Conservation (phyloP, 768 basidiomycete genomes). For the Leccinum sublutescens region DNA sequence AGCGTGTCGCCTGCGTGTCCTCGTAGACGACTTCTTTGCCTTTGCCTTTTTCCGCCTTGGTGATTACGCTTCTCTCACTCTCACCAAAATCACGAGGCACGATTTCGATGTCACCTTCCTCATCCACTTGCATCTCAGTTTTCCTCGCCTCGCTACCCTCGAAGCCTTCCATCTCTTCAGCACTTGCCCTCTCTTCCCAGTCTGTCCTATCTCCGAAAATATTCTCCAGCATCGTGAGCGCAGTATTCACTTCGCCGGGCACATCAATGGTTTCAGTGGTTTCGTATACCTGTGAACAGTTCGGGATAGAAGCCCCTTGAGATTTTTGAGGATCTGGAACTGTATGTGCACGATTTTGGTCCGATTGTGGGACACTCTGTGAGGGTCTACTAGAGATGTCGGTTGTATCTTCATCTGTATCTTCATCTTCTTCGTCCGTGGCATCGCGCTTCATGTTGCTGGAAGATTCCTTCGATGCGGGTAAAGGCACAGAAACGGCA, state of each 20-base stretch:
- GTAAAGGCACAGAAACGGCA: slow-evolving; percentile 15
- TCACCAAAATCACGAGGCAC: slow-evolving; percentile 8
- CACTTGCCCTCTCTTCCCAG: slow-evolving; percentile 61
- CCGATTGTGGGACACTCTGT: background rate
- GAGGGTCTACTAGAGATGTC: background rate
- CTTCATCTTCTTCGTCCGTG: background rate
- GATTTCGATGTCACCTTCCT: slow-evolving; percentile 26
- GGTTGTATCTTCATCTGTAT: background rate
- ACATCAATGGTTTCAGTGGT: background rate
- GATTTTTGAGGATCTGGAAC: background rate
- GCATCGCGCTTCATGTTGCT: background rate
- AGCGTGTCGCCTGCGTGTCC: slow-evolving; percentile 3
- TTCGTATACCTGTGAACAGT: background rate
- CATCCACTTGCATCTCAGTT: slow-evolving; percentile 12
- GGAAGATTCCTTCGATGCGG: background rate
- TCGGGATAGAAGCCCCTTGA: background rate
- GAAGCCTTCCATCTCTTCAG: slow-evolving; percentile 49
- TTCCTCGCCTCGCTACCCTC: slow-evolving; percentile 22
- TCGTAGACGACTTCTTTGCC: slow-evolving; percentile 27
- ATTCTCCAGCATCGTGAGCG: slow-evolving; percentile 41
- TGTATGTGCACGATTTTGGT: background rate
- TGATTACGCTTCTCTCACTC: background rate
- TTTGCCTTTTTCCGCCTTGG: slow-evolving; percentile 15
- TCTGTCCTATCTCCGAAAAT: slow-evolving; percentile 54
- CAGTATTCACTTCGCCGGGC: slow-evolving; percentile 14